Base-by-base conservation (phyloP, 164 flowering plant genomes). In the Vitis rupestris region DNA sequence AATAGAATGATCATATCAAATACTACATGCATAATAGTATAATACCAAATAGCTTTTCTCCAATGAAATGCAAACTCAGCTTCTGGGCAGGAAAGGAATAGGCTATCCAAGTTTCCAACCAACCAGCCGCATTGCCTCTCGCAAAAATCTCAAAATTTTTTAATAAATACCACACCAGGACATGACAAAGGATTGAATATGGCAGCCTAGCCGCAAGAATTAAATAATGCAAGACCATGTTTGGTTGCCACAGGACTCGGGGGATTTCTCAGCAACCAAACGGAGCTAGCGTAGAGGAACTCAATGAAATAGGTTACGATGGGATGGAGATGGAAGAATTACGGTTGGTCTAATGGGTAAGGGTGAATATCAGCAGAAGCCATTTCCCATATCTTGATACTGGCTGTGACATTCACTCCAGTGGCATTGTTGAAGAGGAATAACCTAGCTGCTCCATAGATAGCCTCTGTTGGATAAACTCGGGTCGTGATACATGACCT, bases 341-440 rank as follows among this genome's bases (percentile, higher is more conserved):
- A 50, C 0, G 2, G n/a, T 48, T 70, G 57, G 11, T 80, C 75
- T 3, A 70, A 68, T 1, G 86, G 74, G 73, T 71, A 89, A 16
- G 87, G 86, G 15, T 59, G 86, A 60, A 89, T 80, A 44, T 70
- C 68, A 51, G 97, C 97, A 49, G 92, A 85, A 49, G 71, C 65
- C 85, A 93, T 67, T 31, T 83, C 58, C 85, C 87, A 85, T 0
- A 80, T 65, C 66, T 81, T 84, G 48, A 85, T 68, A 0, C 79
- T 72, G 19, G 91, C 86, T 10, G 70, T 85, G 15, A 87, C 86
- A 30, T 64, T 82, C 3, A 71, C 74, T 1, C 53, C 76, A 0
- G 91, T 87, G 30, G 89, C 91, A 63, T 87, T 87, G 75, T 87
- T 87, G 77, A 85, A 87, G 12, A 87, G 51, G 69, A 81, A 87